Base-by-base conservation (phyloP, 2,329 filamentous ascomycete genomes). In the Fusarium sulawesiense region DNA sequence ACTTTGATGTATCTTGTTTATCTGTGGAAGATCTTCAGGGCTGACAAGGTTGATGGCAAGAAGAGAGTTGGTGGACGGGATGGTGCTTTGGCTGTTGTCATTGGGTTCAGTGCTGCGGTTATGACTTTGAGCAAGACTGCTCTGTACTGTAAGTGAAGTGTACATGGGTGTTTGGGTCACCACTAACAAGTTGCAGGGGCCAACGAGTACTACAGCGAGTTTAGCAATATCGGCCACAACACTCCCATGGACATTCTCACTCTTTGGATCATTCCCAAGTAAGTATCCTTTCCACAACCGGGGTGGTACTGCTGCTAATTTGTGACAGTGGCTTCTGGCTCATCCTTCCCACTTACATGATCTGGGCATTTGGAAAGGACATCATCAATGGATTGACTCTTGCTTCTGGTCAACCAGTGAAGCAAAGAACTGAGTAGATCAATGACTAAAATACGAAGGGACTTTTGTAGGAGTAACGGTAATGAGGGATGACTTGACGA, bases 121-220 rank as follows among this genome's bases (percentile, higher is more conserved):
- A 89, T 89, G 87, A 89, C 87, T 2, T 71, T 89, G 13, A 87
- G 85, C 82, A 89, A 89, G 83, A 89, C 87, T n/a, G 76, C 85
- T 13, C 77, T 89, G 4, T 89, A 89, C 75, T 88, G 87, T 87
- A 68, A 76, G 86, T 82, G n/a, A 16, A 4, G 2, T 10, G 1
- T 21, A 7, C 13, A 1, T 7, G 20, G 25, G 1, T 12, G 34
- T 32, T 8, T 34, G 32, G 32, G 27, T 29, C 10, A 29, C 10
- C 10, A 27, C 49, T 64, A 18, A 64, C 49, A 30, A 20, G 7
- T 3, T 18, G 0, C 41, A 88, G 86, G 85, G 86, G 78, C 85
- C 50, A 84, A 87, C 59, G 87, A 89, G 73, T 86, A 85, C 66
- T 88, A 80, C 73, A 86, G 85, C 8, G 84, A 80, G 37, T 89